phyloP scores from a whole-genome alignment of 768 basidiomycete species.

The Rhizopogon roseolus region DNA sequence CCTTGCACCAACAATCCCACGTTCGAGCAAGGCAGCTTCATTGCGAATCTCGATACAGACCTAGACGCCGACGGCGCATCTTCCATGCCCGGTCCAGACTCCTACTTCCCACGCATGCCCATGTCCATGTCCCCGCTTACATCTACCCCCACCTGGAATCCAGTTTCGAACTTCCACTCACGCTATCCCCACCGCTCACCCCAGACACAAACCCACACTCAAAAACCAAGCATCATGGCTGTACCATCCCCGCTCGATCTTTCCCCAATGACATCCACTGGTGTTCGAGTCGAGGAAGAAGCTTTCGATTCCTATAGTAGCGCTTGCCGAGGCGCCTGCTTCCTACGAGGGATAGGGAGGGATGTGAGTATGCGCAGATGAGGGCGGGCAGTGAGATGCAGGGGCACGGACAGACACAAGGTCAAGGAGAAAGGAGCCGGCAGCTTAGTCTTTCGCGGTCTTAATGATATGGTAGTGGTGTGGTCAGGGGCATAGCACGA shows the following conservation, averaged over 20 bases:
- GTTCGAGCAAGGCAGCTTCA: background rate
- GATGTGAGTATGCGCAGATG: background rate
- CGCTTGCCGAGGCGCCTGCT: background rate
- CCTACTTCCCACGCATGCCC: constrained; percentile 3
- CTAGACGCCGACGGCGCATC: constrained; percentile 3
- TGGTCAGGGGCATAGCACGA: too few species aligned
- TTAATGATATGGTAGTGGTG: too few species aligned
- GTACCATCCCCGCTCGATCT: background rate
- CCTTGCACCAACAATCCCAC: background rate
- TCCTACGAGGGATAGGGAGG: background rate
- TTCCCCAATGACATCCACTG: background rate
- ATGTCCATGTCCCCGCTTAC: background rate
- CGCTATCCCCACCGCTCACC: constrained; percentile 1
- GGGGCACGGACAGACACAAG: background rate
- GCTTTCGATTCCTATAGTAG: background rate
- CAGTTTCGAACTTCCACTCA: constrained; percentile 2
- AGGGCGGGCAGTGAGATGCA: too few species aligned
- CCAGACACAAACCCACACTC: background rate
- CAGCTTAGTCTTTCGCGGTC: background rate
- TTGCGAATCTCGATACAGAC: constrained; percentile 7
- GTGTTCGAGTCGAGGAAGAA: background rate
- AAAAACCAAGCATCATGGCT: background rate
- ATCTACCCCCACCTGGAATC: background rate
- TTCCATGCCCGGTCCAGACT: background rate
- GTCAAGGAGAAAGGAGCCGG: too few species aligned